Conservation (phyloP, 352 stramenopile species). For the Pilasporangium apinafurcum region DNA sequence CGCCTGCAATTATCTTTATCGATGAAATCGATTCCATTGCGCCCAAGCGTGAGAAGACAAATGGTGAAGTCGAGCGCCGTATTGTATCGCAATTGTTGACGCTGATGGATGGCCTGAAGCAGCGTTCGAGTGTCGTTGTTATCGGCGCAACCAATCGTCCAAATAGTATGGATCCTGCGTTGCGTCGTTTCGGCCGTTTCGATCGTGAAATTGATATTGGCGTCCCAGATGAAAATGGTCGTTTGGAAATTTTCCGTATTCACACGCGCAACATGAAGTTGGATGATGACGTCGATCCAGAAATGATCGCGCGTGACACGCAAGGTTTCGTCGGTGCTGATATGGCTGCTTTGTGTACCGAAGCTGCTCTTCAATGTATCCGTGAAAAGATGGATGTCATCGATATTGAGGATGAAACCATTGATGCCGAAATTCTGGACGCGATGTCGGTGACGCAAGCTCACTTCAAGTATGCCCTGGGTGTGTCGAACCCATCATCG, state of each 20-base stretch:
- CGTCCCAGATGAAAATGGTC: slow-evolving; percentile 98
- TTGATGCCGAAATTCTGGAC: slow-evolving; percentile 98
- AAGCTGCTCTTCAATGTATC: slow-evolving; percentile 98
- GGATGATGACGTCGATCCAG: slow-evolving; percentile 97
- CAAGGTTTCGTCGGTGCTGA: slow-evolving; percentile 99
- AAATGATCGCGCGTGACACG: slow-evolving; percentile 96
- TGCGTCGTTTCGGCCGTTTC: slow-evolving; percentile 98
- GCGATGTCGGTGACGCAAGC: slow-evolving; percentile 98
- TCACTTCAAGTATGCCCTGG: slow-evolving; percentile 98
- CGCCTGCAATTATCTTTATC: slow-evolving; percentile 99
- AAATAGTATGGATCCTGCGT: slow-evolving; percentile 97
- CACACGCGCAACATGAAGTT: slow-evolving; percentile 99
- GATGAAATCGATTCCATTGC: slow-evolving; percentile 99
- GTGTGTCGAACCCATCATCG: slow-evolving; percentile 97
- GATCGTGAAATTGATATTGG: slow-evolving; percentile 99
- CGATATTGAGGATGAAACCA: slow-evolving; percentile 99
- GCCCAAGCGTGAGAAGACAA: slow-evolving; percentile 98
- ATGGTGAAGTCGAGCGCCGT: slow-evolving; percentile 97
- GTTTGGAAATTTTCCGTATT: slow-evolving; percentile 99
- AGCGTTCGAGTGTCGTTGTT: slow-evolving; percentile 94
- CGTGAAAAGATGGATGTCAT: slow-evolving; percentile 99
- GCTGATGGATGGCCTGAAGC: slow-evolving; percentile 98
- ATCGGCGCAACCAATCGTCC: slow-evolving; percentile 99
- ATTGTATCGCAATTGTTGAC: slow-evolving; percentile 99
- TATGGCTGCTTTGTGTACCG: slow-evolving; percentile 98